Conservation (phyloP, 2,329 filamentous ascomycete species). For the Coniochaeta sp. region DNA sequence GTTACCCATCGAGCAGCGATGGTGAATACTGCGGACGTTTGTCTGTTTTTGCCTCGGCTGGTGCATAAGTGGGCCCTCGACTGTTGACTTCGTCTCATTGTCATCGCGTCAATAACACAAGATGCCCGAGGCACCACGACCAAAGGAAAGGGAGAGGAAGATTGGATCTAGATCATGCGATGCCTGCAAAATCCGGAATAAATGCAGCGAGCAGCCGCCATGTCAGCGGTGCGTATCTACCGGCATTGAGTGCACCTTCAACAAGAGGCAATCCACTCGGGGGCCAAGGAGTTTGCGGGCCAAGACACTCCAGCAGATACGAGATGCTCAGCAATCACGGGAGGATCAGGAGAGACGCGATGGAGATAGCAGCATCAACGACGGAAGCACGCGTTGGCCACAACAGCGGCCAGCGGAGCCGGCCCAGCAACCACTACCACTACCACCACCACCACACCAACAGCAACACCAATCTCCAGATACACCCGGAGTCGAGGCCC, state of each 20-base stretch:
- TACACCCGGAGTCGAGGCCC: constrained; percentile 12
- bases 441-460: background rate
- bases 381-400: background rate
- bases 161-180: constrained; percentile 38
- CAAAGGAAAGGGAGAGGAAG: constrained; percentile 17
- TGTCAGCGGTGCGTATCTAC: constrained; percentile 37
- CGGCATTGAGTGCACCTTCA: constrained; percentile 43
- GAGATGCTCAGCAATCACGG: constrained; percentile 17
- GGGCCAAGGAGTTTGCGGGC: constrained; percentile 38
- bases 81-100: too few relatives aligned
- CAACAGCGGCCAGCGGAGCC: background rate
- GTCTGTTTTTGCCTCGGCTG: too few relatives aligned
- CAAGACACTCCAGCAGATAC: constrained; percentile 36
- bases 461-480: constrained; percentile 3
- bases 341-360: too few relatives aligned
- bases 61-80: too few relatives aligned
- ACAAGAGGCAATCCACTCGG: constrained; percentile 32
- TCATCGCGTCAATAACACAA: too few relatives aligned
- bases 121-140: too few relatives aligned
- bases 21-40: too few relatives aligned
- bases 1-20: too few relatives aligned
- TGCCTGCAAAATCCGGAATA: constrained; percentile 45
- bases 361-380: too few relatives aligned
- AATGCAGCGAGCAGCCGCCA: constrained; percentile 38
- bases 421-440: too few relatives aligned